Base-by-base conservation (phyloP, 768 basidiomycete genomes). In the Leccinellum rugosiceps region DNA sequence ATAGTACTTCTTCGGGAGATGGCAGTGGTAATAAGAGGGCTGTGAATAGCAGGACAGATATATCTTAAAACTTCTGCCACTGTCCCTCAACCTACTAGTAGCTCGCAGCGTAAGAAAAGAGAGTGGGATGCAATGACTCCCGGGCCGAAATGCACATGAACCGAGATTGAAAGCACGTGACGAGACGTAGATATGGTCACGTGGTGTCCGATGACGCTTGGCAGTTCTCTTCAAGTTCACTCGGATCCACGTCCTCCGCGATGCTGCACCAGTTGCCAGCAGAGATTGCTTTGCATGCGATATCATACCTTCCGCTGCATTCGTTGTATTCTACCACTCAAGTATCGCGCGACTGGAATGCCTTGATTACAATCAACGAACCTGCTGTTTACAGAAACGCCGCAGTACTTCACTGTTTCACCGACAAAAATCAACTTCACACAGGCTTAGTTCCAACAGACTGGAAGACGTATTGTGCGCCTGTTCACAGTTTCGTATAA, bases 391-490 rank as follows among this genome's bases (percentile, higher is more conserved):
- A 83, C 65, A 83, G 78, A 58, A 74, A 80, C 23, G 83, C 82
- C 6, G 83, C 87, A 0, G 58, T 77, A 49, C 63, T 80, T 14
- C 83, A 86, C 60, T 74, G 72, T 25, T 85, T 80, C 65, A 67
- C 78, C 19, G 58, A 67, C 30, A 70, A 72, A 6, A 62, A 59
- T 25, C 63, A 72, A 17, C 68, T 78, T 31, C 70, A 74, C 8
- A 61, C 63, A 25, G 59, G 43, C 4, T 57, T 66, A 0, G 76
- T 74, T 17, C 77, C 80, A 3, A 53, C 58, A 0, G 66, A 68
- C 53, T 91, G 88, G 88, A 83, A 80, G 60, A 73, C 75, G 15
- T 78, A 86, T 49, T 90, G 89, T 91, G 57, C 55, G 60, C 58
- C 2, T 30, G 14, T 50, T 56, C 51, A 49, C 35, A 2, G 45